Evolutionary conservation across 345 rosid genomes (phyloP), one percentile per base, ranked within the genome.

Genomic region (Eutrema japonicum): DNA sequence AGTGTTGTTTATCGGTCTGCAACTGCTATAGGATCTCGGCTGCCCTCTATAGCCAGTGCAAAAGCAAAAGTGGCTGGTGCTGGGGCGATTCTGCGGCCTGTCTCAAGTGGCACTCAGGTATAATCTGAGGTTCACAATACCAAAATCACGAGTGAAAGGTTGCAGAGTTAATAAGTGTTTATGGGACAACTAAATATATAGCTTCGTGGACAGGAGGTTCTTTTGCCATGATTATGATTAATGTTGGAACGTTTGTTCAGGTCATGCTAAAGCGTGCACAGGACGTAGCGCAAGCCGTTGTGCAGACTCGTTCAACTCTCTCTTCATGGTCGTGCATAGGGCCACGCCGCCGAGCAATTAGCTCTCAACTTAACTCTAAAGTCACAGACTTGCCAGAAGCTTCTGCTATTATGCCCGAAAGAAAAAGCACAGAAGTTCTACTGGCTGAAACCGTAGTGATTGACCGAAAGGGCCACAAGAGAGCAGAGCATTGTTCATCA

Each of bases 21-120:
- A 70, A 85, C 96, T 58, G 99, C 97, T 50, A 77, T 95, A 73
- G 96, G 99, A 58, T 92, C 99, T 55, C 96, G 76, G 58, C 84
- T 95, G 38, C 99, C 99, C 12, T 92, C 96, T 45, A 84, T 92
- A 63, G 95, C 99, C 48, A 95, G 88, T 68, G 97, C 99, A 12
- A 92, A 83, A 76, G 99, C 97, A 46, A 90, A 88, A 81, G 99
- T 95, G 74, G 97, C 88, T 60, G 97, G 93, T 81, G 97, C 96
- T 37, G 90, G 99, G 61, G 95, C 96, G 14, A 86, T 92, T 80
- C 81, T 95, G 43, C 87, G 86, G 41, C 99, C 99, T 2, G 96
- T 94, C 60, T 89, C 96, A 55, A 89, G 86, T 63, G 79, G 93
- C 71, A 95, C 99, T 32, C 91, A 87, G 93, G 99, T 94, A 87